Evolutionary conservation across 306 rosid species (phyloP), one percentile per base, ranked within the genome.

Genomic region (Ziziphus jujuba): DNA sequence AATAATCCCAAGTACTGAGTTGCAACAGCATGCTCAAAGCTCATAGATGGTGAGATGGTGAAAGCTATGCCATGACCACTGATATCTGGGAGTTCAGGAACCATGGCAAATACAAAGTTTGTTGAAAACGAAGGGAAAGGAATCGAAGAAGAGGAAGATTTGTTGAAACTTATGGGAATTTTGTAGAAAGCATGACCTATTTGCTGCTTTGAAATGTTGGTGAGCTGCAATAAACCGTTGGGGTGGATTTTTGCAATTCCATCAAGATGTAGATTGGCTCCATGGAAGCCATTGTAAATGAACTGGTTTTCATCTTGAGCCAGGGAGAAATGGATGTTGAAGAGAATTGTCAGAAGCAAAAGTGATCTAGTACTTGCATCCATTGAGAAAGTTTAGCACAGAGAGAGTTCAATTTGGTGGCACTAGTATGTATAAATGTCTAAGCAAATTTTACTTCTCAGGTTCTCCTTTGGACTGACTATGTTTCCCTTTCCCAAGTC

Each of bases 61-160:
- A 74, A 74, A 19, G 56, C 53, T 0, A 66, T 2, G 24, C 72
- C 78, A 48, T 73, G 72, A 65, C 78, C 72, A 34, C 54, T 25
- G 43, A 36, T 21, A 17, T 17, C 5, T 2, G 36, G 21, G 17
- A 28, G 4, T 34, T 65, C 60, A 1, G 65, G 52, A 31, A 13
- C 36, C 1, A 65, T 47, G 3, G 59, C 63, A 73, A n/a, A 65
- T 17, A 5, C 77, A 56, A 73, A 64, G 56, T 63, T 28, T 3
- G 77, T 31, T 23, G 71, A 72, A 33, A 72, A 40, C 12, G 45
- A 72, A 23, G 77, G 63, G 21, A 72, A 63, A 4, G 6, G 59
- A 4, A 9, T 22, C 2, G 21, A 24, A 23, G 3, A 15, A 7
- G 71, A 6, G 54, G 77, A 55, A 65, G 56, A 40, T 40, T 1